Evolutionary conservation across 2,329 filamentous ascomycete genomes (phyloP).

Genomic region (Phyllosticta citribraziliensis): DNA sequence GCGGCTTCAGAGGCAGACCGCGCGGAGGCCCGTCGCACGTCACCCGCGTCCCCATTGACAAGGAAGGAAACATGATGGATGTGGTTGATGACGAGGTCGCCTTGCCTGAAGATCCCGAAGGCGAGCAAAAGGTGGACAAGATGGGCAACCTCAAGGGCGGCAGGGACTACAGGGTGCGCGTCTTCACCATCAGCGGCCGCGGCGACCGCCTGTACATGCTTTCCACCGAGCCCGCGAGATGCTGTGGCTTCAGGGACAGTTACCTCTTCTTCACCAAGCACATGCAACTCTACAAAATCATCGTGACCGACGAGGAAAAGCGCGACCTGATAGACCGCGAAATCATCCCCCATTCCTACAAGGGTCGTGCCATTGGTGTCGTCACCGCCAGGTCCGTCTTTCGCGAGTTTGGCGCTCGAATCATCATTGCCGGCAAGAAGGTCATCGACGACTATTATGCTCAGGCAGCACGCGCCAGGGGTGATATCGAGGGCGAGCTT

Average conservation of each 20-base stretch:
- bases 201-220: slow-evolving; percentile 91
- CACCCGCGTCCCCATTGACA: slow-evolving; percentile 78
- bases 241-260: slow-evolving; percentile 93
- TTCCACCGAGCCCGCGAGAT: slow-evolving; percentile 92
- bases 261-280: slow-evolving; percentile 99
- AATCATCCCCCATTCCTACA: slow-evolving; percentile 96
- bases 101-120: slow-evolving; percentile 75
- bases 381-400: slow-evolving; percentile 95
- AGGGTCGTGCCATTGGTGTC: slow-evolving; percentile 92
- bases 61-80: slow-evolving; percentile 84
- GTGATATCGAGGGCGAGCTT: slow-evolving; percentile 76
- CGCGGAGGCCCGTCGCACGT: slow-evolving; percentile 65
- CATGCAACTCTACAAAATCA: slow-evolving; percentile 92
- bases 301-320: slow-evolving; percentile 96
- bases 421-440: slow-evolving; percentile 81
- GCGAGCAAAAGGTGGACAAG: slow-evolving; percentile 90
- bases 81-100: slow-evolving; percentile 88
- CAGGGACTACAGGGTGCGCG: slow-evolving; percentile 88
- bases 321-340: slow-evolving; percentile 89
- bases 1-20: slow-evolving; percentile 62
- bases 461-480: slow-evolving; percentile 61
- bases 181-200: slow-evolving; percentile 80
- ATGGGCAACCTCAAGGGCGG: slow-evolving; percentile 71
- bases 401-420: slow-evolving; percentile 88
- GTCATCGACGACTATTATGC: slow-evolving; percentile 87